Evolutionary conservation across 768 basidiomycete species (phyloP).

Genomic region (Filobasidium floriforme): DNA sequence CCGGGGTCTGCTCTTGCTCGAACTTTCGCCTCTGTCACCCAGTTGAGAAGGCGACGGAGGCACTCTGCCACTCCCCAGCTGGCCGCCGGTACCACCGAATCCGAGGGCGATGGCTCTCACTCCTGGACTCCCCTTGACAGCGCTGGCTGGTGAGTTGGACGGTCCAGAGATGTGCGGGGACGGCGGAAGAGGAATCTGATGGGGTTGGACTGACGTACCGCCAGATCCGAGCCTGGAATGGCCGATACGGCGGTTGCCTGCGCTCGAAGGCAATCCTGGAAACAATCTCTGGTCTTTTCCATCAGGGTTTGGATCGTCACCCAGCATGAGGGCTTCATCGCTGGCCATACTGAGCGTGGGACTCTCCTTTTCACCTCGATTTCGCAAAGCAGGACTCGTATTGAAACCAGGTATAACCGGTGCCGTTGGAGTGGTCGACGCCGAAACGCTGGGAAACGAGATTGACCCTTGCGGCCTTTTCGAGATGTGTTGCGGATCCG

Average conservation of each 20-base stretch:
- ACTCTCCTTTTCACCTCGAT: background rate
- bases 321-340: constrained; percentile 22
- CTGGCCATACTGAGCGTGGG: constrained; percentile 24
- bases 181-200: constrained; percentile 15
- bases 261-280: background rate
- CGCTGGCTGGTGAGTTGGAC: background rate
- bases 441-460: constrained; percentile 14
- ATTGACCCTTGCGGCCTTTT: constrained; percentile 16
- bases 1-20: background rate
- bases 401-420: background rate
- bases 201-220: background rate
- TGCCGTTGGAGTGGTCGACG: constrained; percentile 9
- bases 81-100: background rate
- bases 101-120: background rate
- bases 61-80: background rate
- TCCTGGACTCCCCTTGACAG: background rate
- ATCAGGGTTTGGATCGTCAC: background rate
- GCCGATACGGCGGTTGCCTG: background rate
- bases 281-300: background rate
- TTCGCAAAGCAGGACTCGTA: constrained; percentile 5
- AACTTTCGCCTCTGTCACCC: too few relatives aligned
- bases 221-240: background rate
- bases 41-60: background rate
- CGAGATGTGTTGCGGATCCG: constrained; percentile 23
- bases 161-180: background rate